Conservation (phyloP, 1,284 basidiomycete genomes). For the Trametes sp. region DNA sequence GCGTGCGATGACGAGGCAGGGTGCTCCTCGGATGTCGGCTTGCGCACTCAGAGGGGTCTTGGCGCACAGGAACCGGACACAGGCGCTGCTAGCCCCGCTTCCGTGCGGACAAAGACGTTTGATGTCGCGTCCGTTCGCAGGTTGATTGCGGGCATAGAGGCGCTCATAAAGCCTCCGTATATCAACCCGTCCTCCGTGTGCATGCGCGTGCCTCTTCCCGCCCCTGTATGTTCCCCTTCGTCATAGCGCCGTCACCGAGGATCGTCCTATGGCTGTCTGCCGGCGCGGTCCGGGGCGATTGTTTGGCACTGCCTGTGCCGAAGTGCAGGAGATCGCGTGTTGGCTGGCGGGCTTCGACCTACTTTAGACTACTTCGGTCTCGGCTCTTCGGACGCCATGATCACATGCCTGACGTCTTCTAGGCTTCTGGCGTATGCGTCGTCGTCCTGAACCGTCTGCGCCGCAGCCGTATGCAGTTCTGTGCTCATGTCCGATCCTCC, state of each 20-base stretch:
- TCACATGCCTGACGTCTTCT: conserved; percentile 24
- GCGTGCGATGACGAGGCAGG: background rate
- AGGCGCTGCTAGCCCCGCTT: conserved; percentile 9
- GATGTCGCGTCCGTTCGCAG: conserved; percentile 6
- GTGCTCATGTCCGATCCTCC: background rate
- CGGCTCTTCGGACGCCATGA: conserved; percentile 15
- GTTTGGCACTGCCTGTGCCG: conserved; percentile 4
- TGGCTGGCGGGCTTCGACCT: conserved; percentile 11
- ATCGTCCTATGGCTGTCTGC: background rate
- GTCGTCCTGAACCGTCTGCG: conserved; percentile 5
- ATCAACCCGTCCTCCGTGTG: background rate
- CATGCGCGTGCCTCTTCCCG: background rate
- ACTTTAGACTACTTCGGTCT: conserved; percentile 18
- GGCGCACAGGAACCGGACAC: conserved; percentile 4
- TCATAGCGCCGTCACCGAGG: background rate
- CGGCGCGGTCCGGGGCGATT: background rate
- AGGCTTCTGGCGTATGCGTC: conserved; percentile 11
- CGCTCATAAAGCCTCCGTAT: conserved; percentile 1
- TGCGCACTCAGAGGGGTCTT: background rate
- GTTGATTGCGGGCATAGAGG: conserved; percentile 6
- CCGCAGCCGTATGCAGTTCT: background rate
- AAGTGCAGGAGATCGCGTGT: conserved; percentile 5
- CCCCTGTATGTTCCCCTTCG: background rate
- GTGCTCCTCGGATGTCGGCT: background rate
- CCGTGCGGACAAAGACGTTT: conserved; percentile 15